Percentiles rank a stretch among this genome's conserved stretches.
Conservation (phyloP, 352 stramenopile species). For the Phytophthora fragariae region DNA sequence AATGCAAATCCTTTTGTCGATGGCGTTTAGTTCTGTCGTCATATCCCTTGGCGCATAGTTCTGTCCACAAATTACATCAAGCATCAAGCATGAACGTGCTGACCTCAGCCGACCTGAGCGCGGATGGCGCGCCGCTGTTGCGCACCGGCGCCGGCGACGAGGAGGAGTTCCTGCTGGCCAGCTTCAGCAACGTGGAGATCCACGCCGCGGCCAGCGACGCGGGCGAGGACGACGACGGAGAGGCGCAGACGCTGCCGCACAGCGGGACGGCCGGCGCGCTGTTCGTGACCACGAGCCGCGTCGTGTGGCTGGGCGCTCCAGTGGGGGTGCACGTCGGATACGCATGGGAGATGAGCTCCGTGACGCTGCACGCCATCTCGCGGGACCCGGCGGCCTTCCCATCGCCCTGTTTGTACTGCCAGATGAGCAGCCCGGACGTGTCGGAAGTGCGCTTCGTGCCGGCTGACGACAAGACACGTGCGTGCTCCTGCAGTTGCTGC, state of each 20-base stretch:
- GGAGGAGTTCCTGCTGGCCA: conserved; percentile 70
- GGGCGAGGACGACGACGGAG: conserved; percentile 30
- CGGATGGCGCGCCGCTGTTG: conserved; percentile 60
- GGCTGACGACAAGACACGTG: conserved; percentile 67
- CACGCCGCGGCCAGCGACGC: conserved; percentile 39
- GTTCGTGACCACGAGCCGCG: conserved; percentile 57
- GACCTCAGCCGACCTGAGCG: conserved; percentile 49
- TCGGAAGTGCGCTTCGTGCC: conserved; percentile 84
- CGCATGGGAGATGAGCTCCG: conserved; percentile 73
- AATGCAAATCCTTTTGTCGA: no score
- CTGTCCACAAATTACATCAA: background rate
- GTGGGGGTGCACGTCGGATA: conserved; percentile 57
- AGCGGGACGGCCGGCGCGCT: conserved; percentile 25
- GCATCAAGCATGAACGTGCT: conserved; percentile 59
- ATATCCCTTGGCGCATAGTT: background rate
- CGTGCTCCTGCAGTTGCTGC: conserved; percentile 20
- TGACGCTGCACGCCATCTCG: conserved; percentile 84
- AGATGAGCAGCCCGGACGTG: conserved; percentile 76
- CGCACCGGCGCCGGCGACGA: conserved; percentile 56
- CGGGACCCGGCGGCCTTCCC: conserved; percentile 70
- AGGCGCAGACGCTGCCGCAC: conserved; percentile 28
- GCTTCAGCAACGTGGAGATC: conserved; percentile 56
- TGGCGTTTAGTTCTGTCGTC: no score
- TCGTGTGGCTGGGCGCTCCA: conserved; percentile 67
- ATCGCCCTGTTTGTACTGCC: conserved; percentile 81